phyloP scores from a whole-genome alignment of 108 stramenopile genomes.

The Nitzschia putrida region DNA sequence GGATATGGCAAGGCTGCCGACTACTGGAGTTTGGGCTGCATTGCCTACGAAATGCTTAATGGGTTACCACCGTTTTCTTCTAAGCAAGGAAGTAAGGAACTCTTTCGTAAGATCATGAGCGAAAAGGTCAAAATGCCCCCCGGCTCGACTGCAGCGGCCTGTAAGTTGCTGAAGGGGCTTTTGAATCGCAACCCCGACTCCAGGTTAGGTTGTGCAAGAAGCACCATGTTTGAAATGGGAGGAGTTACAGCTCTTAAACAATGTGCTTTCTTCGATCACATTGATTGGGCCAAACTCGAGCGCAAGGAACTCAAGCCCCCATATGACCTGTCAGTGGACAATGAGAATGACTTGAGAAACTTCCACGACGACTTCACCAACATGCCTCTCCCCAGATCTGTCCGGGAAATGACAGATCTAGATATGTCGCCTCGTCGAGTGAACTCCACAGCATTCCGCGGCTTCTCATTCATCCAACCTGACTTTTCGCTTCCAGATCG shows the following conservation, averaged over 20 bases:
- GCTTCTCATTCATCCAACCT: slow-evolving; percentile 88
- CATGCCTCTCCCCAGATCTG: slow-evolving; percentile 82
- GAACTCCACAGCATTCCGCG: slow-evolving; percentile 72
- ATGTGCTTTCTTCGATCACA: slow-evolving; percentile 77
- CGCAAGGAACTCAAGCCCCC: slow-evolving; percentile 76
- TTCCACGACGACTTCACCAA: slow-evolving; percentile 88
- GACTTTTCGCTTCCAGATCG: slow-evolving; percentile 76
- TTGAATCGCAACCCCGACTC: slow-evolving; percentile 88
- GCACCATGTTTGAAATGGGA: slow-evolving; percentile 97
- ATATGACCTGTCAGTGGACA: slow-evolving; percentile 63
- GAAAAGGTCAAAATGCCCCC: slow-evolving; percentile 91
- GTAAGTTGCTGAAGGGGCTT: slow-evolving; percentile 88
- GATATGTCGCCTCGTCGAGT: slow-evolving; percentile 54
- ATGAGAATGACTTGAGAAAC: slow-evolving; percentile 77
- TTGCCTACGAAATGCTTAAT: slow-evolving; percentile 95
- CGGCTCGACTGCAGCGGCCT: slow-evolving; percentile 77
- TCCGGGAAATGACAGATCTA: slow-evolving; percentile 64
- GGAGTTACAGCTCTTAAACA: slow-evolving; percentile 93
- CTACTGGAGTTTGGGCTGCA: slow-evolving; percentile 95
- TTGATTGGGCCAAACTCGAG: slow-evolving; percentile 93
- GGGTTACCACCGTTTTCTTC: slow-evolving; percentile 94
- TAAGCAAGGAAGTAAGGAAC: slow-evolving; percentile 80
- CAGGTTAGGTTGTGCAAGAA: slow-evolving; percentile 85
- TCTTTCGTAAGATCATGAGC: slow-evolving; percentile 94
- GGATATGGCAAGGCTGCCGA: slow-evolving; percentile 98